Conservation (phyloP, 1,284 basidiomycete genomes). For the Xerocomus amazonicus region DNA sequence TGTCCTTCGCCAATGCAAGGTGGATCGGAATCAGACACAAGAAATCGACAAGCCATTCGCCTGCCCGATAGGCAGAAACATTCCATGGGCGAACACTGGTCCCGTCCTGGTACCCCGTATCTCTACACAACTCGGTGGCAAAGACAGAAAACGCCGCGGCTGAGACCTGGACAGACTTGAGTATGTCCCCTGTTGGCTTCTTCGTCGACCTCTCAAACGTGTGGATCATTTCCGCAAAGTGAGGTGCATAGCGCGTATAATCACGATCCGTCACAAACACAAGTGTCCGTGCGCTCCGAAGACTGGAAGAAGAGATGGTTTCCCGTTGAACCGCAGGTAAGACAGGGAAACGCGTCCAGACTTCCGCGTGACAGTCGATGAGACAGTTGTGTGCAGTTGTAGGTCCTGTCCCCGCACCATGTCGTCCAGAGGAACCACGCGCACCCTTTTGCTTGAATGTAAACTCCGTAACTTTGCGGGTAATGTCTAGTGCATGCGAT, state of each 20-base stretch:
- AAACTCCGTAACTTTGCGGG: conserved; percentile 51
- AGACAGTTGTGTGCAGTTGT: conserved; percentile 43
- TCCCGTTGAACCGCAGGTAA: conserved; percentile 49
- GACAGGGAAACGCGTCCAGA: conserved; percentile 63
- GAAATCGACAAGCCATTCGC: conserved; percentile 62
- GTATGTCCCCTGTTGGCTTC: conserved; percentile 38
- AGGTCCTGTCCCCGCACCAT: conserved; percentile 11
- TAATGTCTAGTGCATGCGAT: conserved; percentile 50
- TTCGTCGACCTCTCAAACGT: conserved; percentile 46
- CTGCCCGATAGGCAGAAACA: conserved; percentile 42
- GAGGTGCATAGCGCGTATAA: conserved; percentile 34
- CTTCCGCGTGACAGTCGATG: conserved; percentile 55
- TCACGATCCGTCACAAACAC: conserved; percentile 44
- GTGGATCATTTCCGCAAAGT: conserved; percentile 46
- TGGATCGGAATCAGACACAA: conserved; percentile 65
- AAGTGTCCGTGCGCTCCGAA: conserved; percentile 32
- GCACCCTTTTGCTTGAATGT: conserved; percentile 43
- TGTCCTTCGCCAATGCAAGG: conserved; percentile 54
- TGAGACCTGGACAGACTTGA: conserved; percentile 35
- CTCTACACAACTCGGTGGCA: conserved; percentile 15
- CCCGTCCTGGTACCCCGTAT: background rate
- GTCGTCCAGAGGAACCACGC: conserved; percentile 11
- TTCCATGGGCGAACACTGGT: conserved; percentile 17
- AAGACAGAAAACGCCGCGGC: conserved; percentile 24
- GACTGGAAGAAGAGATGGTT: conserved; percentile 38